Conservation (phyloP, 2,329 filamentous ascomycete species). For the Didymella pomorum region DNA sequence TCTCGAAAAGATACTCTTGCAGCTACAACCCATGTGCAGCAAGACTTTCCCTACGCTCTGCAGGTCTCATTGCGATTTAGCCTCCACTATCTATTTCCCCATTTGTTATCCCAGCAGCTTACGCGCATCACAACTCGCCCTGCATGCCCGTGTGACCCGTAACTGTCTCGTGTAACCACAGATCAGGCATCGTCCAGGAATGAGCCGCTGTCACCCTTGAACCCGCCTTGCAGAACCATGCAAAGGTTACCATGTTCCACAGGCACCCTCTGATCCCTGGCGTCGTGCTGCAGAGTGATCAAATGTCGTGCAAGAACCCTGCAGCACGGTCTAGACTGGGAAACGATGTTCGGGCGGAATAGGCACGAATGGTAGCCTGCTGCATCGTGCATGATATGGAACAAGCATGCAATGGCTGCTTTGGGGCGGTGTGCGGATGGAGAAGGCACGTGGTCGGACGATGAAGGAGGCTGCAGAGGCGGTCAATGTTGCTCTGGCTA, state of each 20-base stretch:
- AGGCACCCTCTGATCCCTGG: not conserved
- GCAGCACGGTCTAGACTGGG: conserved; percentile 1
- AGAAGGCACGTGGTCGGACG: not conserved
- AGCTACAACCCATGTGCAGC: not conserved
- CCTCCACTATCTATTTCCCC: not conserved
- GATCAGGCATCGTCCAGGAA: conserved; percentile 1
- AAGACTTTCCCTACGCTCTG: not conserved
- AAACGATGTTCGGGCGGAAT: conserved; percentile 1
- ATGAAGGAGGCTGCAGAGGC: not conserved
- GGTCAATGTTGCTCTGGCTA: not conserved
- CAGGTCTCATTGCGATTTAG: not conserved
- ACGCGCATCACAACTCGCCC: not conserved
- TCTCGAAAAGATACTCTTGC: not conserved
- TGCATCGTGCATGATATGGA: conserved; percentile 9
- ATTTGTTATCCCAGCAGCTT: not conserved
- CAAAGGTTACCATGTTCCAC: not conserved
- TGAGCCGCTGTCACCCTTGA: conserved; percentile 1
- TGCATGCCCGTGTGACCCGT: not conserved
- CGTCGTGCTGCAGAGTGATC: not conserved
- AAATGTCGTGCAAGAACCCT: not conserved
- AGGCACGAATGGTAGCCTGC: not conserved
- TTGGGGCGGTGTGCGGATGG: not conserved
- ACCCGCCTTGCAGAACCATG: not conserved
- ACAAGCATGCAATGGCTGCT: not conserved
- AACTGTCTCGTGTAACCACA: not conserved